Conservation (phyloP, 2,329 filamentous ascomycete species). For the Cladophialophora bantiana region DNA sequence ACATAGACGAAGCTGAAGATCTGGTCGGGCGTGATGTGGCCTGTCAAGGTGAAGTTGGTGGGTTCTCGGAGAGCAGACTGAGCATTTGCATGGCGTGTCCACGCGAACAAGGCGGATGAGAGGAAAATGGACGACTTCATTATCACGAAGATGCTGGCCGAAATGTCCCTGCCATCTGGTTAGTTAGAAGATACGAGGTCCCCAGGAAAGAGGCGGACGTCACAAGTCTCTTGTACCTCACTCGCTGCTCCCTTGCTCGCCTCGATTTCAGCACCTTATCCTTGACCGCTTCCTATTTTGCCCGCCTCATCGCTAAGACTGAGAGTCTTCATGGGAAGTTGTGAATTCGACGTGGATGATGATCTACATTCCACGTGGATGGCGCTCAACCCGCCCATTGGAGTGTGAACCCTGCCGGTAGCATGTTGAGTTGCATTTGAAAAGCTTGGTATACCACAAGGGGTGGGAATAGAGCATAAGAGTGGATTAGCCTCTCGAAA, state of each 20-base stretch:
- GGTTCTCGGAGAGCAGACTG: not conserved
- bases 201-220: not conserved
- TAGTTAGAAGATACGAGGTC: not conserved
- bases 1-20: slow-evolving; percentile 40
- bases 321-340: not conserved
- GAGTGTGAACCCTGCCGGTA: not conserved
- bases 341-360: not conserved
- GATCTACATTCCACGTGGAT: slow-evolving; percentile 13
- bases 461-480: not conserved
- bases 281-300: not conserved
- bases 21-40: slow-evolving; percentile 36
- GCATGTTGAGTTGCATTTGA: not conserved
- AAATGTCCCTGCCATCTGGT: not conserved
- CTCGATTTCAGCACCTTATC: not conserved
- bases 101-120: not conserved
- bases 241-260: not conserved
- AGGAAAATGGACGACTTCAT: not conserved
- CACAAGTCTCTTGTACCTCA: not conserved
- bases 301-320: not conserved
- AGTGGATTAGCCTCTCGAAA: not conserved
- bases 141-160: not conserved
- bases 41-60: slow-evolving; percentile 31
- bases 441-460: not conserved
- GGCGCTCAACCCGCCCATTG: not conserved
- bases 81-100: not conserved